Conservation (phyloP, 140 eudicot genomes). For the Artemisia princeps region DNA sequence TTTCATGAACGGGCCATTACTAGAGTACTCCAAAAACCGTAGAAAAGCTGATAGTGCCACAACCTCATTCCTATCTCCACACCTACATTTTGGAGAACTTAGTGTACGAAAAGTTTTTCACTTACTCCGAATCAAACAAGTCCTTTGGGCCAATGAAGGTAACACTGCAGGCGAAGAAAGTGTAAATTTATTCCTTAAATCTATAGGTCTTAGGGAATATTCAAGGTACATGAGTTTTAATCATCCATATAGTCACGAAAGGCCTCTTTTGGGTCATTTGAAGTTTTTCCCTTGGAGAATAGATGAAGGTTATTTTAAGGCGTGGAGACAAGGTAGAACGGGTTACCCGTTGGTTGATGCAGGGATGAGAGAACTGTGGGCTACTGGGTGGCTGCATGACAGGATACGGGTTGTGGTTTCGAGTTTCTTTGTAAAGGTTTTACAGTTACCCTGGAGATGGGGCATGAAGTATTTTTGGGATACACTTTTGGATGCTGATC, state of each 20-base stretch:
- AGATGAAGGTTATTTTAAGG: conserved; percentile 79
- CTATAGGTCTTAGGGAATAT: conserved; percentile 94
- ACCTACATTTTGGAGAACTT: conserved; percentile 91
- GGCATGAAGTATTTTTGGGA: conserved; percentile 99
- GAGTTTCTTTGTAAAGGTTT: conserved; percentile 91
- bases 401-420: conserved; percentile 91
- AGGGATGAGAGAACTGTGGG: conserved; percentile 99
- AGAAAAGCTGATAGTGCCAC: conserved; percentile 93
- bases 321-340: conserved; percentile 97
- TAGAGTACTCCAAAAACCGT: conserved; percentile 74
- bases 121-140: conserved; percentile 77
- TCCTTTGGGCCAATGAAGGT: conserved; percentile 87
- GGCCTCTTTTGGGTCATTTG: conserved; percentile 86
- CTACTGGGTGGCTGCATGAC: conserved; percentile 98
- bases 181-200: conserved; percentile 79
- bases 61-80: conserved; percentile 94
- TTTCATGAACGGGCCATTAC: conserved; percentile 76
- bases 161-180: conserved; percentile 91
- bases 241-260: conserved; percentile 90
- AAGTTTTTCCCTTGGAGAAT: conserved; percentile 92
- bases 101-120: conserved; percentile 90
- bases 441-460: conserved; percentile 99
- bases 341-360: conserved; percentile 99
- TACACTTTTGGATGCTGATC: conserved; percentile 94
- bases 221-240: conserved; percentile 93